These are phyloP conservation scores for Boletus tylopilopsis DNA, from an alignment of 768 basidiomycete genomes.

Conservation along the genomic window DNA sequence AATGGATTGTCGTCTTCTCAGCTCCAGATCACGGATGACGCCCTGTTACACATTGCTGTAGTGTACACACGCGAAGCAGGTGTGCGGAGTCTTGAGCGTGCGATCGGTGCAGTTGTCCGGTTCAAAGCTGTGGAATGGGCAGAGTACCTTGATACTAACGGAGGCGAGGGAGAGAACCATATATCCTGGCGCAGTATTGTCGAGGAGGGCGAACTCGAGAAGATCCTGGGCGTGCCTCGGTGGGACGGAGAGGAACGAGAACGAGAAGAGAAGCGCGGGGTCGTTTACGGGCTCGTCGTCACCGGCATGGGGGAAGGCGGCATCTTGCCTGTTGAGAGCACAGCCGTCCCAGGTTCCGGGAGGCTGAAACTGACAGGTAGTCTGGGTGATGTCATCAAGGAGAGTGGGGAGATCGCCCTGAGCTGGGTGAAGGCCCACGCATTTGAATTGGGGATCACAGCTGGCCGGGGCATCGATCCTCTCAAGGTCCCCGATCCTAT, in stretches of 20 bases:
- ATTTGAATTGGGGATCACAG: constrained; percentile 75
- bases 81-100: constrained; percentile 85
- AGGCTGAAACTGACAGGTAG: constrained; percentile 76
- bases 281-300: constrained; percentile 87
- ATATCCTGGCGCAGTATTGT: constrained; percentile 58
- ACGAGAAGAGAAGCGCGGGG: constrained; percentile 65
- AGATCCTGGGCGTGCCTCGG: constrained; percentile 74
- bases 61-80: constrained; percentile 90
- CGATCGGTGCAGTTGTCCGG: constrained; percentile 84
- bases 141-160: constrained; percentile 42
- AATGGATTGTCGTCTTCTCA: constrained; percentile 68
- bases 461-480: constrained; percentile 64
- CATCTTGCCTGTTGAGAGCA: constrained; percentile 81
- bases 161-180: constrained; percentile 18
- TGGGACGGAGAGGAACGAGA: constrained; percentile 81
- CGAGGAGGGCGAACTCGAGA: constrained; percentile 70
- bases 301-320: constrained; percentile 86
- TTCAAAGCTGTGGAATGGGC: constrained; percentile 93
- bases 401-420: constrained; percentile 85
- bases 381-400: constrained; percentile 88
- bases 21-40: constrained; percentile 64
- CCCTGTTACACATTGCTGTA: constrained; percentile 67
- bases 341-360: constrained; percentile 72
- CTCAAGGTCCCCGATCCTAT: constrained; percentile 68
- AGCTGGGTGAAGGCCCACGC: constrained; percentile 91